Evolutionary conservation across 2,329 filamentous ascomycete species (phyloP).

Genomic region (Pseudogymnoascus sp.): DNA sequence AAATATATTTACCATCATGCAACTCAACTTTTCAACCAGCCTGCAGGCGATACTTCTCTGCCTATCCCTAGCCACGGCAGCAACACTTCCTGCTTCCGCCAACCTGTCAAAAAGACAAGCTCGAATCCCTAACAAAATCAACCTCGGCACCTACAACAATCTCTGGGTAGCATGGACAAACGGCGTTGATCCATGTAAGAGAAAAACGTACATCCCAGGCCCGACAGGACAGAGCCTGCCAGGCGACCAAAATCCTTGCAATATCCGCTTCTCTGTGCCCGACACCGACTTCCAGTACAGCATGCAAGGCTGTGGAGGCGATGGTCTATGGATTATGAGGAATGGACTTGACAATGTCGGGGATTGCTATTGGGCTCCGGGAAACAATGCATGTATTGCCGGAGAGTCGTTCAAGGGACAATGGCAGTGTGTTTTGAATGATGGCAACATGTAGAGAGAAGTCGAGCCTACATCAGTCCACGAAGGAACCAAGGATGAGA

Average conservation of each 20-base stretch:
- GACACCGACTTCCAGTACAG: not conserved
- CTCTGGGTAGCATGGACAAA: not conserved
- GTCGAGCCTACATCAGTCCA: not conserved
- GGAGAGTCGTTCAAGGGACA: not conserved
- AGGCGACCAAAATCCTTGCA: not conserved
- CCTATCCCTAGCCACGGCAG: not conserved
- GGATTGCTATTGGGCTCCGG: not conserved
- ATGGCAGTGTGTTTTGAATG: conserved; percentile 1
- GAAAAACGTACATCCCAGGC: not conserved
- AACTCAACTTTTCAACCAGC: not conserved
- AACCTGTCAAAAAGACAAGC: not conserved
- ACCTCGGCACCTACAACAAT: not conserved
- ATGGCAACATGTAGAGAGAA: not conserved
- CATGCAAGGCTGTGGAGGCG: not conserved
- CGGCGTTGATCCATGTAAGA: conserved; percentile 2
- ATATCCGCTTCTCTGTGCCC: not conserved
- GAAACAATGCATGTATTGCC: not conserved
- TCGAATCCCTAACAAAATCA: not conserved
- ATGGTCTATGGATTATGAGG: conserved; percentile 3
- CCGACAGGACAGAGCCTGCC: not conserved
- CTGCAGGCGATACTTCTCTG: not conserved
- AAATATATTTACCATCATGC: conserved; percentile 6
- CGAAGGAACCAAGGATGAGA: no score
- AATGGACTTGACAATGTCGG: not conserved
- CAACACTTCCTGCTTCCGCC: not conserved